These are phyloP conservation scores for Coemansia sp. DNA, from an alignment of 192 early-diverging fungal genomes.

Conservation along the genomic window DNA sequence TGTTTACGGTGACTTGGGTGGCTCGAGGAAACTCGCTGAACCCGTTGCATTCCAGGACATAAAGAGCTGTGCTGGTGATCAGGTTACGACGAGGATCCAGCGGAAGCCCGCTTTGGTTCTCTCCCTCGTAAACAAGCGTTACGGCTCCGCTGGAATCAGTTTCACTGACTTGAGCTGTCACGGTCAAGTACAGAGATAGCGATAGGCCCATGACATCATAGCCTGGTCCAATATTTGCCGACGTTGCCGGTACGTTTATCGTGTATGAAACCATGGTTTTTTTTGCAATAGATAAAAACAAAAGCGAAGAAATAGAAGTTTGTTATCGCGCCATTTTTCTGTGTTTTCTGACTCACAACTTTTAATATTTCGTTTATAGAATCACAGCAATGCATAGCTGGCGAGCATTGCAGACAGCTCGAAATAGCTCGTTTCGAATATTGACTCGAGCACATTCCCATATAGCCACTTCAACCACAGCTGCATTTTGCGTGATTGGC, in stretches of 20 bases:
- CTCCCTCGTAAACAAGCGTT: constrained; percentile 45
- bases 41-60: constrained; percentile 74
- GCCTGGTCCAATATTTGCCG: constrained; percentile 98
- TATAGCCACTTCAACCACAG: background rate
- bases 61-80: constrained; percentile 88
- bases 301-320: background rate
- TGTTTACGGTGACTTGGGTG: constrained; percentile 74
- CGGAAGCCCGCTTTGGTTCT: constrained; percentile 68
- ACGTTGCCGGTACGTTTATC: constrained; percentile 89
- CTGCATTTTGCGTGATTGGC: constrained; percentile 64
- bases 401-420: too few species aligned
- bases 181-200: constrained; percentile 79
- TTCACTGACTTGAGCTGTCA: constrained; percentile 55
- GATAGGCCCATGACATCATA: constrained; percentile 94
- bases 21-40: constrained; percentile 59
- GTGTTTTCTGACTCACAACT: constrained; percentile 1
- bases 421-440: too few species aligned
- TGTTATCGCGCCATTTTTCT: background rate
- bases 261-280: constrained; percentile 18
- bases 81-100: constrained; percentile 77
- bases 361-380: background rate
- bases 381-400: background rate
- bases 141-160: background rate
- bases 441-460: too few species aligned
- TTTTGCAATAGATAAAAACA: background rate